These are phyloP conservation scores for Trifolium dubium DNA, from an alignment of 306 rosid species.

Conservation along the genomic window DNA sequence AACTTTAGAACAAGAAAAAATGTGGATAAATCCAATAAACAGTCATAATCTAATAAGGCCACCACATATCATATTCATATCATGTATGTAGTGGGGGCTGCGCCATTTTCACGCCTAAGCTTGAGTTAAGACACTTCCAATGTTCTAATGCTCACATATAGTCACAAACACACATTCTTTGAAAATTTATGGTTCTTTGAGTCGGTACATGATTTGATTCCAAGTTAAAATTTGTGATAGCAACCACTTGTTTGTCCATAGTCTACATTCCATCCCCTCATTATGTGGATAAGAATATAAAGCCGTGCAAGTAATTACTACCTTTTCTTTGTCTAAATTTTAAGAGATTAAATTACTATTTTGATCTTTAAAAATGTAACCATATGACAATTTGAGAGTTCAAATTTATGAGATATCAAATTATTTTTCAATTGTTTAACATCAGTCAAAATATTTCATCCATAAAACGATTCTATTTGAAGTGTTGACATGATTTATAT, in stretches of 20 bases:
- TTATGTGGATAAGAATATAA: conserved; percentile 22
- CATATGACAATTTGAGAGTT: no score
- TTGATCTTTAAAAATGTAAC: no score
- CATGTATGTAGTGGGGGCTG: conserved; percentile 28
- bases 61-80: conserved; percentile 40
- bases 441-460: no score
- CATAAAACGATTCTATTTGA: no score
- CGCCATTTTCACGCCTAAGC: conserved; percentile 44
- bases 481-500: no score
- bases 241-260: conserved; percentile 40
- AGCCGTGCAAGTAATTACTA: background rate
- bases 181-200: conserved; percentile 5
- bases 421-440: no score
- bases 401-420: no score
- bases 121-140: conserved; percentile 32
- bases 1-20: conserved; percentile 18
- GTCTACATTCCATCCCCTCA: conserved; percentile 7
- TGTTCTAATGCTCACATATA: background rate
- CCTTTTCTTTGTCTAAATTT: background rate
- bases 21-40: conserved; percentile 15
- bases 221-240: conserved; percentile 50
- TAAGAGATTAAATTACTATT: no score
- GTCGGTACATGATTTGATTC: background rate
- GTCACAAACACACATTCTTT: background rate
- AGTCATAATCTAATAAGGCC: conserved; percentile 43